Conservation (phyloP, 139 green algal genomes). For the Chlorella sp. region DNA sequence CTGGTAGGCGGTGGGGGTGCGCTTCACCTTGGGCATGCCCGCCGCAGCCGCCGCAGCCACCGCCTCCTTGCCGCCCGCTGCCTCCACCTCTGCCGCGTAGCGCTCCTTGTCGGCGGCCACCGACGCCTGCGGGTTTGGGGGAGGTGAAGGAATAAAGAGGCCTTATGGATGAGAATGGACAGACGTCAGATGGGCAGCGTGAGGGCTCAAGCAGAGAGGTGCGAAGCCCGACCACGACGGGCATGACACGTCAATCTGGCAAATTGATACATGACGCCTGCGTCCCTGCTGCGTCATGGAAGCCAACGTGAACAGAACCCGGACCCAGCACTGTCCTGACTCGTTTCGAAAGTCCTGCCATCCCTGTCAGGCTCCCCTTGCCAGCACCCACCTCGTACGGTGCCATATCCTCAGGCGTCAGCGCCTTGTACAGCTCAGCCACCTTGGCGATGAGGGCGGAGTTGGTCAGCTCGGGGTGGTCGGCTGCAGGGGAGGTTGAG, state of each 20-base stretch:
- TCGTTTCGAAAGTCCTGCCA: not conserved
- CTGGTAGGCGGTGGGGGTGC: conserved; percentile 15
- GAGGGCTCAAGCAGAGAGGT: no score
- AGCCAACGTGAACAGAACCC: not conserved
- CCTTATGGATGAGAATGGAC: not conserved
- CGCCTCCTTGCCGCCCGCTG: not conserved
- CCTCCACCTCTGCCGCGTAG: conserved; percentile 9
- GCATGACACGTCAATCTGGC: no score
- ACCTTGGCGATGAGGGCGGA: not conserved
- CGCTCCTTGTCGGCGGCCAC: conserved; percentile 16
- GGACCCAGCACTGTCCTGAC: not conserved
- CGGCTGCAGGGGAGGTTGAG: conserved; percentile 3
- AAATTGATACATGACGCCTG: not conserved
- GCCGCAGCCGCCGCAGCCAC: not conserved
- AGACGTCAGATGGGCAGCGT: not conserved
- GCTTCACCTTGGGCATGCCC: not conserved
- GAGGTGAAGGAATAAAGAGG: not conserved
- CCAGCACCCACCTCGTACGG: not conserved
- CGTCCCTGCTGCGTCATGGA: no score
- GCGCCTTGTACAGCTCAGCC: conserved; percentile 9
- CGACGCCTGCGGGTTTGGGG: not conserved
- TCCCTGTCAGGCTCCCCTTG: not conserved
- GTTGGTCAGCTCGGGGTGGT: not conserved
- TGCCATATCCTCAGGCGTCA: not conserved
- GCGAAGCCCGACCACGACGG: no score